phyloP scores from a whole-genome alignment of 2,329 filamentous ascomycete genomes.

The Botrytis paeoniae region DNA sequence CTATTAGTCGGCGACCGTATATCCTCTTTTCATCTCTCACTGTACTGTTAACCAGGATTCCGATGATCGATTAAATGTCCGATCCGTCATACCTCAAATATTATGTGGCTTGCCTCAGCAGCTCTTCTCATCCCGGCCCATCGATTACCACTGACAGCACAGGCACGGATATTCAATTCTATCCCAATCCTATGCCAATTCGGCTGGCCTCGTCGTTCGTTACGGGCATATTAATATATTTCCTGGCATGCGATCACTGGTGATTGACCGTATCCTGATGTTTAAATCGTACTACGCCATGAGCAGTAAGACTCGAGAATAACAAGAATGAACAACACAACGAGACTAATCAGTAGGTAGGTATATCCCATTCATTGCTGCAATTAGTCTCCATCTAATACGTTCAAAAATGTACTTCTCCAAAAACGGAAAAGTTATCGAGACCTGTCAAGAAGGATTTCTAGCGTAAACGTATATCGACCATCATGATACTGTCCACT shows the following conservation, averaged over 20 bases:
- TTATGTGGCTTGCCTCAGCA: slow-evolving; percentile 9
- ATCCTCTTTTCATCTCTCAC: not conserved
- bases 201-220: slow-evolving; percentile 6
- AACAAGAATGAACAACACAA: not conserved
- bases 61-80: slow-evolving; percentile 9
- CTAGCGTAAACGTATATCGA: not conserved
- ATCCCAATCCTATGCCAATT: not conserved
- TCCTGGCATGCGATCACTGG: slow-evolving; percentile 8
- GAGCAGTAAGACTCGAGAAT: slow-evolving; percentile 1
- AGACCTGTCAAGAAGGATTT: not conserved
- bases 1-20: slow-evolving; percentile 10
- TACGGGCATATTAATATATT: slow-evolving; percentile 7
- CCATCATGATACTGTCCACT: not conserved
- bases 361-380: not conserved
- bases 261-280: not conserved
- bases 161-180: not conserved
- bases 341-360: not conserved
- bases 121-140: slow-evolving; percentile 1
- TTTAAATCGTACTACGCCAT: not conserved
- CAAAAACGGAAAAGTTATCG: not conserved
- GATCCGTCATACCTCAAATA: slow-evolving; percentile 5
- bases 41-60: not conserved
- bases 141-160: slow-evolving; percentile 13
- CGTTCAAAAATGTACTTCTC: not conserved
- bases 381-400: not conserved